Conservation (phyloP, 129 eudicot species). For the Centella asiatica region DNA sequence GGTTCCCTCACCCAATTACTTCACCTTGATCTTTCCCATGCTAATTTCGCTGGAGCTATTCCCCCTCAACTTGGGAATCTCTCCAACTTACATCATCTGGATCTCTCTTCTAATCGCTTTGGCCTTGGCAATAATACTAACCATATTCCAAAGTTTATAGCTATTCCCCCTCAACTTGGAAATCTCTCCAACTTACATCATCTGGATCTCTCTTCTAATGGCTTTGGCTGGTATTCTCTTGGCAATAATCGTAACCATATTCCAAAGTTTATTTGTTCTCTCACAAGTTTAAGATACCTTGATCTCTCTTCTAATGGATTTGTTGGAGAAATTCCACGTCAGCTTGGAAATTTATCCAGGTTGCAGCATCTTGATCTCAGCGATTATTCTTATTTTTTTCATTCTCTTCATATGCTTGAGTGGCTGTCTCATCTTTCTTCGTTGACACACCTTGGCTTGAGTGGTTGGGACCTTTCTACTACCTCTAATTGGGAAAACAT, state of each 20-base stretch:
- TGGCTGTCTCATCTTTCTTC: slow-evolving; percentile 2
- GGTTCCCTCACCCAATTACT: slow-evolving; percentile 12
- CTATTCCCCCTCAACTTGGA: slow-evolving; percentile 21
- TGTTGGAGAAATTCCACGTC: slow-evolving; percentile 14
- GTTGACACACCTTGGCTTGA: not conserved
- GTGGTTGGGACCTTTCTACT: slow-evolving; percentile 11
- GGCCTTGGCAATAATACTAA: not conserved
- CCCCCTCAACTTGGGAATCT: slow-evolving; percentile 25
- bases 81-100: slow-evolving; percentile 12
- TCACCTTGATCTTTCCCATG: not conserved
- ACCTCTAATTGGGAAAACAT: not conserved
- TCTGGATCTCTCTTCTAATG: slow-evolving; percentile 7
- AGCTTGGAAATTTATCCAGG: slow-evolving; percentile 20
- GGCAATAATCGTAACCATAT: not conserved
- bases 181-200: slow-evolving; percentile 20
- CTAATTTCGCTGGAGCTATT: slow-evolving; percentile 11
- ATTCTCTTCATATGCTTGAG: not conserved
- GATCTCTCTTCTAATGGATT: not conserved
- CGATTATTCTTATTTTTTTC: too few species aligned
- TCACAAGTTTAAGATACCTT: slow-evolving; percentile 15
- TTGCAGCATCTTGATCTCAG: slow-evolving; percentile 24
- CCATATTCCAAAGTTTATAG: slow-evolving; percentile 7
- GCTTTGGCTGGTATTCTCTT: too few species aligned
- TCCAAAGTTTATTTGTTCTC: slow-evolving; percentile 14
- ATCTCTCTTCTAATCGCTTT: too few species aligned